Base-by-base conservation (phyloP, 1,284 basidiomycete genomes). In the Papiliotrema terrestris region DNA sequence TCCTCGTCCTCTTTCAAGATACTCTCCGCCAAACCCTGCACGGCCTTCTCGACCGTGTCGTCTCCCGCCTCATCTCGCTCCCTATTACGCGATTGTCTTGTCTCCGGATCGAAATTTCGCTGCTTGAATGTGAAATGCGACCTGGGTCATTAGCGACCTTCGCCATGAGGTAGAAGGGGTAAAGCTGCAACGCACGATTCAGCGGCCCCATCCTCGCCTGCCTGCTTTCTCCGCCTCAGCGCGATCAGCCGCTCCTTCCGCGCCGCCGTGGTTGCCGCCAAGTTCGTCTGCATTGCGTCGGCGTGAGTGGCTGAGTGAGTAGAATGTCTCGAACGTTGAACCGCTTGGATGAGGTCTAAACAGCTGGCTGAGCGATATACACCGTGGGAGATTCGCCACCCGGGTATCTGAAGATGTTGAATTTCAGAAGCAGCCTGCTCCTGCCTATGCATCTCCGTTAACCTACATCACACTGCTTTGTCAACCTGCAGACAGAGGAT, bases 1-100 rank as follows among this genome's bases (percentile, higher is more conserved):
- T 84, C 83, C 71, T 92, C 89, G 69, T 97, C 94, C 71, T 94
- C 88, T 23, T 80, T 79, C 51, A 96, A 85, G 62, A 95, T 91
- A 60, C 80, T 77, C 70, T 93, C 87, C 13, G 91, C 89, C 54
- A 97, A 75, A 0, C 91, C 92, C 50, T 86, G 83, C 0, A 96
- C 86, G 55, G 86, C 81, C 65, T 85, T 86, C 78, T 98, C 94
- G 5, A 98, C 85, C 0, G 94, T 97, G 63, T 87, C 83, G 67
- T 84, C 82, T 45, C 83, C 83, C 11, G 78, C 80, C 59, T 82
- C 82, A 47, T 82, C 81, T 49, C 78, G 53, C 62, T 75, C 60
- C 22, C 80, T 83, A 72, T 88, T 90, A 66, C 84, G 84, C 57
- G 89, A 71, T 52, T 57, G 88, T 85, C 89, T 83, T 3, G 88